Base-by-base conservation (phyloP, 169 alveolate genomes). In the Cryptosporidium ryanae region DNA sequence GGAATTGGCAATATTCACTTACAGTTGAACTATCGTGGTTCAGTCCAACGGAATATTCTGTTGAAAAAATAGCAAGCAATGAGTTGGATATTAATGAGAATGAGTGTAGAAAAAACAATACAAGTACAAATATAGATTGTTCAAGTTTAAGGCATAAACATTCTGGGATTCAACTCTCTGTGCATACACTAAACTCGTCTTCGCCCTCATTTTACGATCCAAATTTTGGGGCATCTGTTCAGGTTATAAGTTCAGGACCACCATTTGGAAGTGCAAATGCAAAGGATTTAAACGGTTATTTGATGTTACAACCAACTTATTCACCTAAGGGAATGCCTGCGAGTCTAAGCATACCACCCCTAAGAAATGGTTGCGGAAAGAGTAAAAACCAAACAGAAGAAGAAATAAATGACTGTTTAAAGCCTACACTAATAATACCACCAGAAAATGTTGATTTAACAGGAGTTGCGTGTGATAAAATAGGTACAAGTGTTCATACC, bases 201-300 rank as follows among this genome's bases (percentile, higher is more conserved):
- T 76, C 87, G 15, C 87, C 87, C 17, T 76, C 87, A 17, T 76
- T 76, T 27, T 76, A 76, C 18, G 87, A 76, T 32, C 71, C 87
- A 57, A 61, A 76, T 46, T 76, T 76, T 23, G 87, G 87, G 23
- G 87, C 87, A 46, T 59, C 87, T 27, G 71, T 76, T 15, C 76
- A 76, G 52, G 87, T 76, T 18, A 76, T 76, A 32, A 76, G 87
- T 29, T 76, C 87, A 38, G 87, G 87, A 6, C 87, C 87, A 27
- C 87, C 87, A 3, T 76, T 76, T 59, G 87, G 87, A 1, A 76
- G 87, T 61, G 87, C 87, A 15, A 55, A 76, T 55, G 87, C 87
- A 38, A 76, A 76, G 32, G 71, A 76, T 25, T 46, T 76, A 48
- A 76, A 23, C 34, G 87, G 87, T n/a, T 76, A 43, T 38, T 32